phyloP scores from a whole-genome alignment of 2,329 filamentous ascomycete genomes.

The Calonectria hongkongensis region DNA sequence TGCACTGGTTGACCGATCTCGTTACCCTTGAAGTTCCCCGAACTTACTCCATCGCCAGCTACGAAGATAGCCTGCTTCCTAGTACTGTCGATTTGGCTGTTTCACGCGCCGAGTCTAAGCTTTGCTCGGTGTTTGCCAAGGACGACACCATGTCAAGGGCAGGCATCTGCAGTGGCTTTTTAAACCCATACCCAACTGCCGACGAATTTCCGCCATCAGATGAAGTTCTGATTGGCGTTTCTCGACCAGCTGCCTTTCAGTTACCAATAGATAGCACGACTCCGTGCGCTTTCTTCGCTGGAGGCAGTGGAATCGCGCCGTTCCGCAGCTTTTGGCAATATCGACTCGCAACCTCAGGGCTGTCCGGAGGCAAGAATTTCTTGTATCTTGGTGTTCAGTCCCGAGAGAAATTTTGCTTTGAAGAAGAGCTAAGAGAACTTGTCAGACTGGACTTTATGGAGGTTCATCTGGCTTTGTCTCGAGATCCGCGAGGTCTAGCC shows the following conservation, averaged over 20 bases:
- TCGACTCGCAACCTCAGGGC: slow-evolving; percentile 57
- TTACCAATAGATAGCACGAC: slow-evolving; percentile 69
- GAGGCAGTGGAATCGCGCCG: slow-evolving; percentile 72
- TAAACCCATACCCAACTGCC: slow-evolving; percentile 65
- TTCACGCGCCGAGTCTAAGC: slow-evolving; percentile 70
- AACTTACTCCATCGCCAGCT: slow-evolving; percentile 72
- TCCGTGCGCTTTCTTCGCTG: slow-evolving; percentile 72
- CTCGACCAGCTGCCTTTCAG: slow-evolving; percentile 70
- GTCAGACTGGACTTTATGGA: slow-evolving; percentile 70
- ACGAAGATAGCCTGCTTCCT: slow-evolving; percentile 69
- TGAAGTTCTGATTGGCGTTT: slow-evolving; percentile 71
- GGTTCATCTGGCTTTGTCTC: slow-evolving; percentile 71
- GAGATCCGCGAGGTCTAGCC: slow-evolving; percentile 67
- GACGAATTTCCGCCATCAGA: slow-evolving; percentile 65
- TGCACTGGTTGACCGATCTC: slow-evolving; percentile 68
- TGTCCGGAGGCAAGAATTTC: slow-evolving; percentile 66
- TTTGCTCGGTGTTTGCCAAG: slow-evolving; percentile 65
- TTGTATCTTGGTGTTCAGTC: slow-evolving; percentile 72
- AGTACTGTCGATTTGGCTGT: slow-evolving; percentile 71
- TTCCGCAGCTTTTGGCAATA: slow-evolving; percentile 74
- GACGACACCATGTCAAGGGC: slow-evolving; percentile 59
- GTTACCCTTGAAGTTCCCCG: slow-evolving; percentile 70
- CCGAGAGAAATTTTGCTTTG: slow-evolving; percentile 64
- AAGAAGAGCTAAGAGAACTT: slow-evolving; percentile 44
- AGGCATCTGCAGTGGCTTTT: slow-evolving; percentile 72